A percentile compares a stretch with the other conserved stretches of the same genome.
phyloP scores from a whole-genome alignment of 306 rosid species.

The Dryas alaskensis region DNA sequence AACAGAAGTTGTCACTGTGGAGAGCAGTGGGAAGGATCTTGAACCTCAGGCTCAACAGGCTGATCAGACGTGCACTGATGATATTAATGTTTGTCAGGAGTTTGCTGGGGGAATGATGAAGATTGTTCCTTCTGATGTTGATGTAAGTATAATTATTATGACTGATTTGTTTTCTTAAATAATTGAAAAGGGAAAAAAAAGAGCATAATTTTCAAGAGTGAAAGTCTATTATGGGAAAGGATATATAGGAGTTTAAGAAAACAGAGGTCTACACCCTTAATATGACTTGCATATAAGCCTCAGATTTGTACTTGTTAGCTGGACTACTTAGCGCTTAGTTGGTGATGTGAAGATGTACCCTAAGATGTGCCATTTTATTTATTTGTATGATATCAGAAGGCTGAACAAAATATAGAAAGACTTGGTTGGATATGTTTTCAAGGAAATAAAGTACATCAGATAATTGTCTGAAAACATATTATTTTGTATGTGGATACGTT shows the following conservation, averaged over 20 bases:
- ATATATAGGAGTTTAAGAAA: not conserved
- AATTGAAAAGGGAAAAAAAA: not conserved
- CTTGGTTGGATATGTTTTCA: no score
- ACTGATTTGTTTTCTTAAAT: constrained; percentile 3
- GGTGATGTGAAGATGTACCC: not conserved
- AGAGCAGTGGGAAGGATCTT: constrained; percentile 45
- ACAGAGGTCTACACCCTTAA: not conserved
- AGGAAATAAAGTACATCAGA: no score
- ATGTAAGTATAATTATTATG: constrained; percentile 57
- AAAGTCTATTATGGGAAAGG: not conserved
- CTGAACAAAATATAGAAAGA: no score
- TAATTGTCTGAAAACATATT: no score
- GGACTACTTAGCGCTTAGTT: not conserved
- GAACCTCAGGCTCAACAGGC: constrained; percentile 57
- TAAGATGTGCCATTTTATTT: no score
- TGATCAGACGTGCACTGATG: constrained; percentile 64
- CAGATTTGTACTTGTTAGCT: not conserved
- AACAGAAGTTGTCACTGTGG: constrained; percentile 50
- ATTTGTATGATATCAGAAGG: no score
- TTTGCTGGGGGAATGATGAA: constrained; percentile 90
- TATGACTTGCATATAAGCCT: not conserved
- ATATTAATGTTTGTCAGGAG: constrained; percentile 64
- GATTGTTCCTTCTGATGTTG: constrained; percentile 89
- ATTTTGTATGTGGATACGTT: no score
- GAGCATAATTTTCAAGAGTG: not conserved